A percentile compares a stretch with the other conserved stretches of the same genome.
These are phyloP conservation scores for Plectranthus barbatus DNA, from an alignment of 257 asterid genomes.

Conservation along the genomic window DNA sequence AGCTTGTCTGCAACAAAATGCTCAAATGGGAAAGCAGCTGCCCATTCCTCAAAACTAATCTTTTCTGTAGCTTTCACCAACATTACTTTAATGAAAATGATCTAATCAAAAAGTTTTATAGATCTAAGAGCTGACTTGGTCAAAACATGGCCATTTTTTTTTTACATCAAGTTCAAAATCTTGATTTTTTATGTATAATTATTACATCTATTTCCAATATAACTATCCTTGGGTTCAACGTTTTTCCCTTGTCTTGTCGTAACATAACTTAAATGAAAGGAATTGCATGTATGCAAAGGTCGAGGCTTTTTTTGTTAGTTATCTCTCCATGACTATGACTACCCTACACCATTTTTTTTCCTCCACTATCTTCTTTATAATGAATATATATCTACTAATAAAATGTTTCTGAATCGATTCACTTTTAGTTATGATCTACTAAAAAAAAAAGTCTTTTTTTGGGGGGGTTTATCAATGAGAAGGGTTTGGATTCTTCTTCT, in stretches of 20 bases:
- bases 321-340: not conserved
- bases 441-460: not conserved
- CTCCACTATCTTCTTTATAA: not conserved
- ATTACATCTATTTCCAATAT: conserved; percentile 8
- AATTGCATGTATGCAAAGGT: conserved; percentile 23
- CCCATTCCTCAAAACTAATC: conserved; percentile 36
- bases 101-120: conserved; percentile 2
- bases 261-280: conserved; percentile 19
- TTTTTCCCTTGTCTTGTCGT: conserved; percentile 15
- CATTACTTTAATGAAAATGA: not conserved
- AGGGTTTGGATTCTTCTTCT: not conserved
- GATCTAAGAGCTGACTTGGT: conserved; percentile 27
- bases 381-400: too few relatives aligned
- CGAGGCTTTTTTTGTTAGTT: conserved; percentile 28
- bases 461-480: not conserved
- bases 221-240: conserved; percentile 6
- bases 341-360: not conserved
- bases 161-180: conserved; percentile 1
- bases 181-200: not conserved
- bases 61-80: conserved; percentile 13
- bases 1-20: conserved; percentile 7
- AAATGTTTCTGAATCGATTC: too few relatives aligned
- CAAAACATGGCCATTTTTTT: conserved; percentile 22
- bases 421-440: too few relatives aligned
- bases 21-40: conserved; percentile 20